phyloP scores from a whole-genome alignment of 768 basidiomycete species.

The Boletus insuetus region DNA sequence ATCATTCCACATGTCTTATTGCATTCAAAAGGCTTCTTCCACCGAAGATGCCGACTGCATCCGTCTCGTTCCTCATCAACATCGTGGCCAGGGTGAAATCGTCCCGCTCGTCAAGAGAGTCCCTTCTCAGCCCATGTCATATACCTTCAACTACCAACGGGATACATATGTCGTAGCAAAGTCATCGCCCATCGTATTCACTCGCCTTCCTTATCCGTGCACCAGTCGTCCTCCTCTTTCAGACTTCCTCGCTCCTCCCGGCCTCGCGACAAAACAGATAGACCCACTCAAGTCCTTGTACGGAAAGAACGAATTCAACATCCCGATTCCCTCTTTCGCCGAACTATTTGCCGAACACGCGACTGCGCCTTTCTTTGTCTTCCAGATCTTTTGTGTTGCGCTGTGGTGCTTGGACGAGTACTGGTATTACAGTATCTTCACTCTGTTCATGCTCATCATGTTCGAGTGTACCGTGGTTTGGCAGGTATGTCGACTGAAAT shows the following conservation, averaged over 20 bases:
- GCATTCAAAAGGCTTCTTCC: conserved; percentile 47
- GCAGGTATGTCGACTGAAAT: conserved; percentile 60
- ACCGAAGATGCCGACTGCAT: conserved; percentile 77
- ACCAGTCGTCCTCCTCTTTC: conserved; percentile 65
- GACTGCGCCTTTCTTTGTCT: conserved; percentile 98
- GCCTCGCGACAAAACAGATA: conserved; percentile 49
- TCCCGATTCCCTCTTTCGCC: conserved; percentile 92
- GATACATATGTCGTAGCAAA: conserved; percentile 82
- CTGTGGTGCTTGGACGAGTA: conserved; percentile 98
- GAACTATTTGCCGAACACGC: conserved; percentile 95
- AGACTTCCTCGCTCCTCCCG: conserved; percentile 58
- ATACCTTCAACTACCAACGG: conserved; percentile 91
- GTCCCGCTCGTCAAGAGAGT: conserved; percentile 68
- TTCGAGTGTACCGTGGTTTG: conserved; percentile 99
- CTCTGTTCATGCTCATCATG: conserved; percentile 95
- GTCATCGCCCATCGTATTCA: conserved; percentile 59
- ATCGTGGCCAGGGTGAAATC: conserved; percentile 89
- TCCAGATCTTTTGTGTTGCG: conserved; percentile 96
- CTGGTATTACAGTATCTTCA: conserved; percentile 98
- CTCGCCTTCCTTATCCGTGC: conserved; percentile 85
- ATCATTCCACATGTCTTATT: background rate
- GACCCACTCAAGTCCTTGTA: conserved; percentile 62
- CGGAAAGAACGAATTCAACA: conserved; percentile 94
- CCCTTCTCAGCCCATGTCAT: conserved; percentile 55
- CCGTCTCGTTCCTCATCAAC: conserved; percentile 72